Evolutionary conservation across 495 filamentous ascomycete genomes (phyloP), one percentile per base, ranked within the genome.

Genomic region (Aspergillus affinis): DNA sequence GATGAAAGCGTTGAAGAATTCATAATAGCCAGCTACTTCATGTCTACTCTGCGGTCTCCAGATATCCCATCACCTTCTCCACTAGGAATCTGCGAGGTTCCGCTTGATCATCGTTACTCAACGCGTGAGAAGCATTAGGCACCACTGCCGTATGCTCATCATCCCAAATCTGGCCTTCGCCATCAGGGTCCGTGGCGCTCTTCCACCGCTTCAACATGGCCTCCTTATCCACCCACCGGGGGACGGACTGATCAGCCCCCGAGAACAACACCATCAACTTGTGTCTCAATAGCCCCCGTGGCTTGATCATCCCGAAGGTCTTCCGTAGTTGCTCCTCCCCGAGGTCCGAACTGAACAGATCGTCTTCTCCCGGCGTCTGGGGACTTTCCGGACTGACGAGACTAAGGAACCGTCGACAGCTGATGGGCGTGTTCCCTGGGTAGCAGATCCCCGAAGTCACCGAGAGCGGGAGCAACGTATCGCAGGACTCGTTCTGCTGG

Each of bases 261-360:
- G 88, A 87, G 59, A 85, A 86, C 61, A 96, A 65, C 54, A 81
- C 73, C 57, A 75, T 51, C 8, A 82, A 27, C 29, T 72, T 72
- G 8, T 60, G 48, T 4, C 84, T 78, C 44, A 92, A 59, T 13
- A 86, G 79, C 13, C 78, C 83, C 36, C 75, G 63, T 49, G 75
- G 54, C 30, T 76, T 74, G 30, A 88, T 69, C 64, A 59, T 73
- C 3, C 90, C 90, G 81, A 93, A 96, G 1, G 81, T 88, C 36
- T 67, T 60, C 27, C 53, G 60, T 20, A 93, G 68, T 57, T 78
- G 72, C 51, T 80, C 77, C 55, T 89, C 85, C 0, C 71, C 68
- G 19, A 96, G 72, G 72, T 93, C 90, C 18, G 88, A 89, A 53
- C 87, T 90, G 74, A 96, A 97, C 62, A 88, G 88, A 71, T 97